Conservation (phyloP, 2,329 filamentous ascomycete species). For the Botryotinia convoluta region DNA sequence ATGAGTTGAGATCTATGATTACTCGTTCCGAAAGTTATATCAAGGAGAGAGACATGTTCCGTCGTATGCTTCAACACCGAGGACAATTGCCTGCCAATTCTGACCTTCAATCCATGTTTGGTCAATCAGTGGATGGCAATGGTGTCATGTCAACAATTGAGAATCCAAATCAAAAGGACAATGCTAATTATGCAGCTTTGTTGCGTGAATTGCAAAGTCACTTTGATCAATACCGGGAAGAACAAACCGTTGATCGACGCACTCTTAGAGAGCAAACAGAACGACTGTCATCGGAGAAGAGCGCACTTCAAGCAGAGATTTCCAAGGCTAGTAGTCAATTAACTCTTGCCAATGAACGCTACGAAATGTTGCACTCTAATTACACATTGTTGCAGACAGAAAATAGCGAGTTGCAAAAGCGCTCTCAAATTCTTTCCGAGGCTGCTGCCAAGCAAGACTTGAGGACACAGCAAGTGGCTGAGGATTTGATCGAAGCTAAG, state of each 20-base stretch:
- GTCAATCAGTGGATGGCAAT: conserved; percentile 62
- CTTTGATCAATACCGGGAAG: conserved; percentile 85
- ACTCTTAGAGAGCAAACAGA: conserved; percentile 84
- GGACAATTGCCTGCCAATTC: conserved; percentile 56
- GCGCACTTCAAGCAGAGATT: conserved; percentile 75
- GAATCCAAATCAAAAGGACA: conserved; percentile 50
- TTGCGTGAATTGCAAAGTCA: conserved; percentile 85
- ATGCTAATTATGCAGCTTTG: conserved; percentile 71
- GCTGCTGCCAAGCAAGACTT: conserved; percentile 86
- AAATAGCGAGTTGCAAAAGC: conserved; percentile 82
- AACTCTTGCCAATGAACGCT: conserved; percentile 76
- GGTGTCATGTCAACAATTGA: conserved; percentile 59
- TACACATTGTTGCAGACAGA: conserved; percentile 80
- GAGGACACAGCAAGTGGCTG: conserved; percentile 84
- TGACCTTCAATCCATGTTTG: conserved; percentile 68
- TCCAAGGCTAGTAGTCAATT: conserved; percentile 78
- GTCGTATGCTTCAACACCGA: conserved; percentile 82
- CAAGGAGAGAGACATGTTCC: conserved; percentile 96
- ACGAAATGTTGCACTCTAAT: conserved; percentile 86
- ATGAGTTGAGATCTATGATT: conserved; percentile 79
- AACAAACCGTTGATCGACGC: conserved; percentile 76
- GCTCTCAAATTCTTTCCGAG: conserved; percentile 73
- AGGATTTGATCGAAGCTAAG: conserved; percentile 85
- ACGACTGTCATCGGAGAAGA: conserved; percentile 77
- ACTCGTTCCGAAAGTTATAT: conserved; percentile 89